Evolutionary conservation across 1,139 yeast genomes (phyloP).

Genomic region (Suhomyces atakaporum): DNA sequence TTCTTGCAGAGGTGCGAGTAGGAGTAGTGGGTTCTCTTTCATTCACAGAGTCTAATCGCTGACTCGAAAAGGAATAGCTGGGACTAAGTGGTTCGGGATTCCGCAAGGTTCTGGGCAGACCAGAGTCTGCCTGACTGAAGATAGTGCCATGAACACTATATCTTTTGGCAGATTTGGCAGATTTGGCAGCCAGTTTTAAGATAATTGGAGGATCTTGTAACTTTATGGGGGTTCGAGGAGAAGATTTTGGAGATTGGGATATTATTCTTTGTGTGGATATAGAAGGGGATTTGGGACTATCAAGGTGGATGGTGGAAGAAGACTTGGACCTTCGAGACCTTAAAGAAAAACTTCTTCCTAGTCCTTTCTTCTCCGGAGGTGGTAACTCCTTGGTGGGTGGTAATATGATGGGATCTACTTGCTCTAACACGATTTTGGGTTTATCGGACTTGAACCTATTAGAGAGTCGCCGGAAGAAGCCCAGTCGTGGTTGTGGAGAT

Average conservation of each 20-base stretch:
- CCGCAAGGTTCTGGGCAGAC: no score
- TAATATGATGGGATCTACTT: no score
- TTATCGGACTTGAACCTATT: slow-evolving; percentile 4
- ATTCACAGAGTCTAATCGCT: slow-evolving; percentile 4
- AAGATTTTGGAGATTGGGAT: not conserved
- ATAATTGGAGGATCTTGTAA: slow-evolving; percentile 9
- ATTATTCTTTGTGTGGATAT: not conserved
- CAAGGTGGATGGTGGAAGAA: not conserved
- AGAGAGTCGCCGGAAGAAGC: slow-evolving; percentile 8
- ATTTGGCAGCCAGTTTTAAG: not conserved
- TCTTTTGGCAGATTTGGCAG: slow-evolving; percentile 3
- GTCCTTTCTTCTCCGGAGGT: slow-evolving; percentile 2
- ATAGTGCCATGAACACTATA: slow-evolving; percentile 6
- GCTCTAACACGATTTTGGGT: no score
- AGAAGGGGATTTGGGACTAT: not conserved
- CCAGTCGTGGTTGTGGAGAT: slow-evolving; percentile 3
- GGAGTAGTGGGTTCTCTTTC: slow-evolving; percentile 8
- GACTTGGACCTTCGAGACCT: slow-evolving; percentile 7
- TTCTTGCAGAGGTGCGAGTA: not conserved
- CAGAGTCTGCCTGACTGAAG: slow-evolving; percentile 1
- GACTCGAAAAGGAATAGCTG: not conserved
- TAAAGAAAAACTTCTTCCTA: slow-evolving; percentile 9
- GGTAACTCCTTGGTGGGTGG: not conserved
- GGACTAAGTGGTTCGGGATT: no score
- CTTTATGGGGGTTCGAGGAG: not conserved